Evolutionary conservation across 2,329 filamentous ascomycete species (phyloP).

Genomic region (Aspergillus sp.): DNA sequence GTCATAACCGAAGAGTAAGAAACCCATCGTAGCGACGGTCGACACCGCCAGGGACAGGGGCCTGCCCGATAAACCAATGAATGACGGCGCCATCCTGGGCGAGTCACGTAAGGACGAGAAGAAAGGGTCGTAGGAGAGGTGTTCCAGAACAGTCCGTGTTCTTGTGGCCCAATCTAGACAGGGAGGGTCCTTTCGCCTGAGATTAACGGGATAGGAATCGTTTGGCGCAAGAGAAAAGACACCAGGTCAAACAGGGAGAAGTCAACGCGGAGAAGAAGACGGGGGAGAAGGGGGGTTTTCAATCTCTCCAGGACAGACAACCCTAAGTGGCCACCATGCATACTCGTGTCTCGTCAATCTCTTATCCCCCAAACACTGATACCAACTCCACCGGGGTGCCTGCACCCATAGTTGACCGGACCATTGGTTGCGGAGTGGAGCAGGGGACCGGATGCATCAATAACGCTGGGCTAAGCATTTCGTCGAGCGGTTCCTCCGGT

Average conservation of each 20-base stretch:
- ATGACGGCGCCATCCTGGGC: constrained; percentile 52
- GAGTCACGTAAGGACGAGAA: neutral
- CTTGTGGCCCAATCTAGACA: neutral
- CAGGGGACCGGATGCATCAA: constrained; percentile 30
- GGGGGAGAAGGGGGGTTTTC: constrained; percentile 27
- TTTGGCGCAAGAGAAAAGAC: constrained; percentile 3
- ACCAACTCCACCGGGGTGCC: constrained; percentile 17
- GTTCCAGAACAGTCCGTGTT: neutral
- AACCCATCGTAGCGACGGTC: constrained; percentile 63
- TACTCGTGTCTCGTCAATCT: constrained; percentile 11
- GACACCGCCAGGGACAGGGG: constrained; percentile 58
- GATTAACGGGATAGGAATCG: constrained; percentile 1
- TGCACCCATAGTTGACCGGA: constrained; percentile 13
- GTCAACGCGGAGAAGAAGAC: constrained; percentile 15
- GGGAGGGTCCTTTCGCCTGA: neutral
- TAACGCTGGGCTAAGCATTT: constrained; percentile 32
- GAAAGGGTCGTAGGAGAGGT: neutral
- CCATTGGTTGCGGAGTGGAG: constrained; percentile 19
- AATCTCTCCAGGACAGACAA: constrained; percentile 19
- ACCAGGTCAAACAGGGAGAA: constrained; percentile 11
- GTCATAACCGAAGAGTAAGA: constrained; percentile 61
- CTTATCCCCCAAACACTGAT: constrained; percentile 12
- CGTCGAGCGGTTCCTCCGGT: constrained; percentile 17
- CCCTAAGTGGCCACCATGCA: constrained; percentile 20
- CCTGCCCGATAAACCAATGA: constrained; percentile 59